Percentiles rank a stretch among this genome's conserved stretches.
phyloP scores from a whole-genome alignment of 495 filamentous ascomycete species.

The Neurospora hispaniola region DNA sequence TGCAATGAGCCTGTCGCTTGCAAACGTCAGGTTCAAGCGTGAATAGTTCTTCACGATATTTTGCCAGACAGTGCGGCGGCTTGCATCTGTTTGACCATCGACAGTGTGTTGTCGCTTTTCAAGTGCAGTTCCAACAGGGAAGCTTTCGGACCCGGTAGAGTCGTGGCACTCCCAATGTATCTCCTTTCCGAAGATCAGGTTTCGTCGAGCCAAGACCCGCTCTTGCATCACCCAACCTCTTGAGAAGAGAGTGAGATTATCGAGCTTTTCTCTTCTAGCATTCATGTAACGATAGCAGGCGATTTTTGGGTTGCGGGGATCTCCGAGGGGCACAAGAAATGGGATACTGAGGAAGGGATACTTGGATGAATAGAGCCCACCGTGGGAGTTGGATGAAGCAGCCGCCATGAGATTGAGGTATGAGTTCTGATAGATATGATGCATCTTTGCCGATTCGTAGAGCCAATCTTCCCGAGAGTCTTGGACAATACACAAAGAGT shows the following conservation, averaged over 20 bases:
- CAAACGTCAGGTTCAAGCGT: neutral
- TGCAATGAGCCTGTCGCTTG: neutral
- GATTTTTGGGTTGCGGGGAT: neutral
- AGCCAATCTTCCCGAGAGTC: constrained; percentile 22
- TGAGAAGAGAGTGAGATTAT: neutral
- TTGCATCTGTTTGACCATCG: neutral
- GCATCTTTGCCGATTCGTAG: constrained; percentile 19
- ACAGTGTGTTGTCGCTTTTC: neutral
- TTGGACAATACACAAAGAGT: constrained; percentile 28
- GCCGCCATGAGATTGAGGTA: constrained; percentile 6
- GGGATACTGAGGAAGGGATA: neutral
- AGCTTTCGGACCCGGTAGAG: neutral
- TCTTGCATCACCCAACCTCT: neutral
- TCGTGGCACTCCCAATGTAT: neutral
- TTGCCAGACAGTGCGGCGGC: neutral
- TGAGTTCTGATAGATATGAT: constrained; percentile 18
- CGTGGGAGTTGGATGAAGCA: neutral
- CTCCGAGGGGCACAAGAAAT: neutral
- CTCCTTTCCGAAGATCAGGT: neutral
- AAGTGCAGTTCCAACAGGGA: neutral
- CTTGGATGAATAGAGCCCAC: neutral
- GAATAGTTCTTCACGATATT: neutral
- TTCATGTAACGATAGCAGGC: neutral
- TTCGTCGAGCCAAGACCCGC: neutral
- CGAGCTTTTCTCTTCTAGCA: neutral